Base-by-base conservation (phyloP, 371 early-diverging fungal genomes). In the Syncephalastrum racemosum region DNA sequence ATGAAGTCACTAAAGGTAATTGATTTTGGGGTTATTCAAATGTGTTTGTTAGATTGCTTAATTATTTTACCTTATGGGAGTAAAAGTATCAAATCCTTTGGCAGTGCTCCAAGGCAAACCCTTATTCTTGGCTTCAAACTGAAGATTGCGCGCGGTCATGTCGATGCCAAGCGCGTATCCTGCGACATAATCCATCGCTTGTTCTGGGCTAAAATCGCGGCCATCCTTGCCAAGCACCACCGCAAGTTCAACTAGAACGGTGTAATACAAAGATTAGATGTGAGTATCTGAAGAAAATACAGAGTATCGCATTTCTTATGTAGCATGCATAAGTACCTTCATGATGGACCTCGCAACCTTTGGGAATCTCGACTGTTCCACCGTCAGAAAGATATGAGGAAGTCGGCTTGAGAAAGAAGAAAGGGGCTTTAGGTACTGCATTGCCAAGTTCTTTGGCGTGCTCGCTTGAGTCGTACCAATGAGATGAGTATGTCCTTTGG, bases 21-120 rank as follows among this genome's bases (percentile, higher is more conserved):
- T n/a, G n/a, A n/a, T n/a, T n/a, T n/a, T n/a, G n/a, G n/a, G n/a
- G n/a, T n/a, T n/a, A n/a, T n/a, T n/a, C n/a, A n/a, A n/a, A n/a
- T n/a, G n/a, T n/a, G n/a, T n/a, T n/a, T n/a, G n/a, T n/a, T n/a
- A n/a, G n/a, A n/a, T n/a, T n/a, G n/a, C n/a, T n/a, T n/a, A n/a
- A n/a, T n/a, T n/a, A n/a, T n/a, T n/a, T n/a, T 64, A 85, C 84
- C 87, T 88, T 46, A 96, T 79, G 15, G 98, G 96, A 15, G 94
- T 90, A 64, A 97, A 98, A 0, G 95, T 93, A 62, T 98, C 98
- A 62, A 86, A 95, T 0, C 98, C 98, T 71, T 98, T 98, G 27
- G 95, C 86, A 3, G 89, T 81, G n/a, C 89, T 85, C 97, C 97
- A 96, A 23, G 95, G 97, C 44, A 88, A 64, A 10, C 95, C 93